Conservation (phyloP, 805 yeast genomes). For the Naumovozyma castellii region DNA sequence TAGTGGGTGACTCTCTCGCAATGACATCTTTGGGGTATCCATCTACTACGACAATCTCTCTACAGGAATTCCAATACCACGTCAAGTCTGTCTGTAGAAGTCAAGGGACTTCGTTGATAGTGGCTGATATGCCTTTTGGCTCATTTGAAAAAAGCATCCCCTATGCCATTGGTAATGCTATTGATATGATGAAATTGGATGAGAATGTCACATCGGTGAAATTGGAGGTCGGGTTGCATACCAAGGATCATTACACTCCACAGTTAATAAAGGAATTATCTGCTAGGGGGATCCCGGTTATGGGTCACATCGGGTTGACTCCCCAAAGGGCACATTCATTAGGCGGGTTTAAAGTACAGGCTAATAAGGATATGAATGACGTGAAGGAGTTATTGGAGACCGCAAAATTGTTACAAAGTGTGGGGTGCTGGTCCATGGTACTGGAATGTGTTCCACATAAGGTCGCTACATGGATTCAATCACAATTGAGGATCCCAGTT, state of each 20-base stretch:
- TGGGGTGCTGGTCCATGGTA: conserved; percentile 70
- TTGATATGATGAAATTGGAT: conserved; percentile 31
- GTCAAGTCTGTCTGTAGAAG: conserved; percentile 72
- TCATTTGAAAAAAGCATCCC: conserved; percentile 56
- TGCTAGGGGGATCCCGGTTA: conserved; percentile 71
- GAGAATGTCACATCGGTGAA: conserved; percentile 35
- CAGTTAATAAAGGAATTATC: conserved; percentile 48
- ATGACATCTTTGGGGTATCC: conserved; percentile 83
- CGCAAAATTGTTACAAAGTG: conserved; percentile 57
- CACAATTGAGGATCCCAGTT: conserved; percentile 57
- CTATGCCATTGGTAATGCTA: conserved; percentile 65
- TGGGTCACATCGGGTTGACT: conserved; percentile 87
- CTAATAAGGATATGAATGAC: conserved; percentile 35
- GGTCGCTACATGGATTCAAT: conserved; percentile 57
- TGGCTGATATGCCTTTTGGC: conserved; percentile 89
- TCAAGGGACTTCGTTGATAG: conserved; percentile 48
- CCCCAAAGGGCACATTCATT: conserved; percentile 75
- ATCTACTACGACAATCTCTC: conserved; percentile 63
- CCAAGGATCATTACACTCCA: conserved; percentile 36
- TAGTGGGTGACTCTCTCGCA: conserved; percentile 88
- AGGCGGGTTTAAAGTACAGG: conserved; percentile 83
- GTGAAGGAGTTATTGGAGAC: conserved; percentile 55
- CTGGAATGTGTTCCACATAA: conserved; percentile 80
- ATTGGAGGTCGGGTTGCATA: conserved; percentile 60
- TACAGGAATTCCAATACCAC: conserved; percentile 74